Evolutionary conservation across 2,329 filamentous ascomycete genomes (phyloP).

Genomic region (Fusarium oxysporum): DNA sequence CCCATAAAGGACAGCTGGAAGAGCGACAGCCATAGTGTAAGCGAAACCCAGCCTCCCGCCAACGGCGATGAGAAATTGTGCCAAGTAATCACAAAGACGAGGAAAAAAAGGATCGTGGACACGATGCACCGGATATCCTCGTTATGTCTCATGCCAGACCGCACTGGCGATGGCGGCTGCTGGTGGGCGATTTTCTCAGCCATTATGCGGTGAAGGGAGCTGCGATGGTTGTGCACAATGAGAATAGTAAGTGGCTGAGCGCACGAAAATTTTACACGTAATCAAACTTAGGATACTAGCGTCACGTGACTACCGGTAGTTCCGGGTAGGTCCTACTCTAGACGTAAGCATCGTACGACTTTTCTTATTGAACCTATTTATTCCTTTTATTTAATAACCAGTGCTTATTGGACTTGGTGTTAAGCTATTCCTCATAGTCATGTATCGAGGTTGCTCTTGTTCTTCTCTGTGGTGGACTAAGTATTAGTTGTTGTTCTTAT

Average conservation of each 20-base stretch:
- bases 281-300: neutral
- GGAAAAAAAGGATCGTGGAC: slow-evolving; percentile 15
- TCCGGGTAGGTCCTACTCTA: neutral
- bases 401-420: neutral
- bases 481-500: neutral
- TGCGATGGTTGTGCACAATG: neutral
- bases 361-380: neutral
- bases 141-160: slow-evolving; percentile 6
- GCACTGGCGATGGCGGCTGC: neutral
- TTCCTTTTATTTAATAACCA: neutral
- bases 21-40: slow-evolving; percentile 17
- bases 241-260: neutral
- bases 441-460: neutral
- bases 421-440: neutral
- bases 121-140: slow-evolving; percentile 22
- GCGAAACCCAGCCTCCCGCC: neutral
- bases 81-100: slow-evolving; percentile 20
- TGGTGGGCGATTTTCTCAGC: neutral
- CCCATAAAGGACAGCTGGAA: slow-evolving; percentile 27
- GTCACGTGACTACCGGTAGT: neutral
- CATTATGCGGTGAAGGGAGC: neutral
- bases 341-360: neutral
- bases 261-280: neutral
- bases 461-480: neutral
- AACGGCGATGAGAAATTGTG: slow-evolving; percentile 15